These are phyloP conservation scores for Larix kaempferi DNA, from an alignment of 75 land plant genomes.

Conservation along the genomic window DNA sequence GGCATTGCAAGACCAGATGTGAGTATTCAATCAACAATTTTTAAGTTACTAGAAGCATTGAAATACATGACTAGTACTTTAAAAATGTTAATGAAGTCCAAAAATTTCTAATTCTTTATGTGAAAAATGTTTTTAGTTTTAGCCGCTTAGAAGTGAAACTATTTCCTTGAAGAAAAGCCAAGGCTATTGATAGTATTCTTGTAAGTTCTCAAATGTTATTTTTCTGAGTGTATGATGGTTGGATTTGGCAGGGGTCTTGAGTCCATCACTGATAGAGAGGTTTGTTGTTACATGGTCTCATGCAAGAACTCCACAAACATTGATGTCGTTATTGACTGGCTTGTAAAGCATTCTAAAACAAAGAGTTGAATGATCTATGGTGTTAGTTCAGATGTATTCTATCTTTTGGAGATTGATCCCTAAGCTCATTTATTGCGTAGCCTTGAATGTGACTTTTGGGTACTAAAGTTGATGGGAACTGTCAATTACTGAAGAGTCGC, in stretches of 20 bases:
- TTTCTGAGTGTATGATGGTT: background rate
- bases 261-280: slow-evolving; percentile 76
- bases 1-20: slow-evolving; percentile 86
- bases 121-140: background rate
- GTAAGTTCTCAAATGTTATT: background rate
- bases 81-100: background rate
- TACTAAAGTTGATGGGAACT: slow-evolving; percentile 1
- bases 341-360: slow-evolving; percentile 96
- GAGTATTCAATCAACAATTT: slow-evolving; percentile 7
- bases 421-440: background rate
- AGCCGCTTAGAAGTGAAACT: background rate
- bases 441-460: background rate
- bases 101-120: background rate
- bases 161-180: background rate
- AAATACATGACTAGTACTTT: background rate
- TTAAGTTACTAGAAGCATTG: background rate
- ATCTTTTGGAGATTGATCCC: background rate
- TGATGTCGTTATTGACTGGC: slow-evolving; percentile 93
- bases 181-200: background rate
- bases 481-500: slow-evolving; percentile 7
- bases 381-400: background rate
- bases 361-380: slow-evolving; percentile 43
- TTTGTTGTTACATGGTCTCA: slow-evolving; percentile 91
- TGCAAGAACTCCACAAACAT: slow-evolving; percentile 98
- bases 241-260: slow-evolving; percentile 51